phyloP scores from a whole-genome alignment of 805 yeast genomes.

The Kodamaea sagamina region DNA sequence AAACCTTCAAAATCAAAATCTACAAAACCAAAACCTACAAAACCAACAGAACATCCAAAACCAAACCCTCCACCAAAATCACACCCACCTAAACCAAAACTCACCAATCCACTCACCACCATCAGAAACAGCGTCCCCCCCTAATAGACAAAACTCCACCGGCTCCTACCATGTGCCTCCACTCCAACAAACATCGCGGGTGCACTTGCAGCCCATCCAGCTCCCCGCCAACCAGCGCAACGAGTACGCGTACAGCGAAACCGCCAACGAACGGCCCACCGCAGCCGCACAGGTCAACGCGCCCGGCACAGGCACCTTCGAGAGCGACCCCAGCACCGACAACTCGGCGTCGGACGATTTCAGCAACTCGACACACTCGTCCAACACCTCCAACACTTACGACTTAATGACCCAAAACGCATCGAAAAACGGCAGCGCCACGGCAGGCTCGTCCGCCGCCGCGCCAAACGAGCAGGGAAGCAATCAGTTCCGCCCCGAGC shows the following conservation, averaged over 20 bases:
- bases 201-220: conserved; percentile 5
- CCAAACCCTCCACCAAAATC: neutral
- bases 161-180: neutral
- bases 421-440: neutral
- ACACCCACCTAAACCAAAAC: neutral
- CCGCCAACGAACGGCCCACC: neutral
- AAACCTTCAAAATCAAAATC: no score
- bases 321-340: conserved; percentile 12
- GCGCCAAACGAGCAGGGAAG: conserved; percentile 3
- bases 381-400: conserved; percentile 12
- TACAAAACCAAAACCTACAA: neutral
- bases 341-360: conserved; percentile 11
- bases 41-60: neutral
- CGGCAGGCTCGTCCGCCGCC: neutral
- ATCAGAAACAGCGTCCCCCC: neutral
- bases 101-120: conserved; percentile 1
- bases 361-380: conserved; percentile 11
- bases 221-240: neutral
- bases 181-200: neutral
- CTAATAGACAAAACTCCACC: neutral
- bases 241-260: neutral
- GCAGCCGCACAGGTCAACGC: neutral
- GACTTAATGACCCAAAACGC: conserved; percentile 13
- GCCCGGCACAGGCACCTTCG: conserved; percentile 6
- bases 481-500: conserved; percentile 29